Conservation (phyloP, 495 filamentous ascomycete species). For the Acidiella bohemica region DNA sequence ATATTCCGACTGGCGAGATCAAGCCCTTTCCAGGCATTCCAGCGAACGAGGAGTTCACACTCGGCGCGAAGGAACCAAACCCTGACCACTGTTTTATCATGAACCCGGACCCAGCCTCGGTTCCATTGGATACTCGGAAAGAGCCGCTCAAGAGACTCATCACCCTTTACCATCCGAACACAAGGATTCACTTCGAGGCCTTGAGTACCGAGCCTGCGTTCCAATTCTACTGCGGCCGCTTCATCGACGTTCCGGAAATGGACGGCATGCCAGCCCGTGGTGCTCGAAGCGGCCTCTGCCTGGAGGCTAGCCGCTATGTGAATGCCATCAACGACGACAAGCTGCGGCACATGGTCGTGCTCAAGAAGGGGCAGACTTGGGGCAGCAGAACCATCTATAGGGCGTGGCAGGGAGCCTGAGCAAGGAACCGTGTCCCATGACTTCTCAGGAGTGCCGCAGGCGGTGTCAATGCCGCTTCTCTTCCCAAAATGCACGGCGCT, state of each 20-base stretch:
- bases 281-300: slow-evolving; percentile 63
- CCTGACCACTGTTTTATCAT: slow-evolving; percentile 87
- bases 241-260: slow-evolving; percentile 61
- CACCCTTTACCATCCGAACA: slow-evolving; percentile 52
- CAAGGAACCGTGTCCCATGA: too few species aligned
- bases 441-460: too few species aligned
- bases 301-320: slow-evolving; percentile 82
- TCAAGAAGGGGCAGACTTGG: slow-evolving; percentile 69
- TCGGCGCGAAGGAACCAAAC: slow-evolving; percentile 51
- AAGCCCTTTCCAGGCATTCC: slow-evolving; percentile 46
- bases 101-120: slow-evolving; percentile 42
- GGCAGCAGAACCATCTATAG: slow-evolving; percentile 66
- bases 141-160: slow-evolving; percentile 50
- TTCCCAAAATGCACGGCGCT: too few species aligned
- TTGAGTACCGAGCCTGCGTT: slow-evolving; percentile 86
- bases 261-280: slow-evolving; percentile 49
- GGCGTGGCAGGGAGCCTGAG: slow-evolving; percentile 58
- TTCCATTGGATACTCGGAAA: slow-evolving; percentile 66
- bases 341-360: slow-evolving; percentile 61
- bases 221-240: slow-evolving; percentile 88
- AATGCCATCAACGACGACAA: slow-evolving; percentile 70
- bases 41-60: slow-evolving; percentile 50
- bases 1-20: slow-evolving; percentile 34
- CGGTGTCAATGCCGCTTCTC: too few species aligned
- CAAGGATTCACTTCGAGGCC: slow-evolving; percentile 67